phyloP scores from a whole-genome alignment of 2,329 filamentous ascomycete species.

The Penicillium hesseltinei region DNA sequence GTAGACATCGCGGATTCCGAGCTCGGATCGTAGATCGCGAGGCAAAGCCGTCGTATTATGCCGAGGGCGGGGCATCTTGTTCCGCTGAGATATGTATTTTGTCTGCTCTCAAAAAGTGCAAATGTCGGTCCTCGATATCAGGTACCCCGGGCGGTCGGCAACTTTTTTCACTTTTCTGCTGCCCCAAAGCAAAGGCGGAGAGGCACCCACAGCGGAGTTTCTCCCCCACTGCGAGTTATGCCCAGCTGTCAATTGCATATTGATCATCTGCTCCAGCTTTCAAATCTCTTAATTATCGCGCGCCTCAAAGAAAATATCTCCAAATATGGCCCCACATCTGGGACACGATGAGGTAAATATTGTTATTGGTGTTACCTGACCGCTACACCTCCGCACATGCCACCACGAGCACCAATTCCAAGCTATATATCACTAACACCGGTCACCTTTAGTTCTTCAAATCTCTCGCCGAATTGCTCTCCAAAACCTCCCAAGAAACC shows the following conservation, averaged over 20 bases:
- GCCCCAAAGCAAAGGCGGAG: conserved; percentile 20
- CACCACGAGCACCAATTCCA: conserved; percentile 10
- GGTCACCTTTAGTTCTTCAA: conserved; percentile 41
- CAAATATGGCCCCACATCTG: conserved; percentile 37
- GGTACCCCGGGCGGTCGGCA: conserved; percentile 17
- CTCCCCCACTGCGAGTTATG: conserved; percentile 17
- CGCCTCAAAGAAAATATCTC: neutral
- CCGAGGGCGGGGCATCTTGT: conserved; percentile 32
- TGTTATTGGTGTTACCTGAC: neutral
- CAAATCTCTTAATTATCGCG: conserved; percentile 4
- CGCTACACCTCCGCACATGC: conserved; percentile 4
- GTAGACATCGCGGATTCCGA: conserved; percentile 40
- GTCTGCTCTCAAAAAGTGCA: neutral
- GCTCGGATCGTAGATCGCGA: conserved; percentile 38
- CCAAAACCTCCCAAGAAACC: conserved; percentile 39
- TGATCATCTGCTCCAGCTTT: conserved; percentile 8
- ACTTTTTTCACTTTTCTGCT: conserved; percentile 29
- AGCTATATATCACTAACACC: conserved; percentile 14
- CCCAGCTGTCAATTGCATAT: conserved; percentile 16
- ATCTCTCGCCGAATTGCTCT: conserved; percentile 40
- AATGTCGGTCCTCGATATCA: conserved; percentile 1
- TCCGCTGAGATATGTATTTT: neutral
- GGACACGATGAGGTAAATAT: conserved; percentile 43
- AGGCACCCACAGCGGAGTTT: conserved; percentile 25
- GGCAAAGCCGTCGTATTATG: conserved; percentile 46